phyloP scores from a whole-genome alignment of 768 basidiomycete species.

The Hypsizygus marmoreus region DNA sequence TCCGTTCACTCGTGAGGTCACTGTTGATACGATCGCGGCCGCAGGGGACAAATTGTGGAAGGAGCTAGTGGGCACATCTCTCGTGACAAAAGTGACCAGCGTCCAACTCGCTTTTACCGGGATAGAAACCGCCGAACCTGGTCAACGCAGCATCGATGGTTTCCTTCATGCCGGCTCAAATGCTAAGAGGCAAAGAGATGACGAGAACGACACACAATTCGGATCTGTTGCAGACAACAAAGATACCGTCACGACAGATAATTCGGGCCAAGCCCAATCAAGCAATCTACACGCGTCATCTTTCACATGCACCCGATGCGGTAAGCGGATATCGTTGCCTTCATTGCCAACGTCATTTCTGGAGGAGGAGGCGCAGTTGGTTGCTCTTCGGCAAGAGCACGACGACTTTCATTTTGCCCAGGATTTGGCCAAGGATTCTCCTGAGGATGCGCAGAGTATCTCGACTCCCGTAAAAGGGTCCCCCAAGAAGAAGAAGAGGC shows the following conservation, averaged over 20 bases:
- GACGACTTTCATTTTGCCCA: conserved; percentile 89
- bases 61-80: conserved; percentile 68
- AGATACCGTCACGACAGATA: not conserved
- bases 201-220: conserved; percentile 5
- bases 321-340: conserved; percentile 42
- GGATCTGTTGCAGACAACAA: conserved; percentile 1
- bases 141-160: conserved; percentile 85
- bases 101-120: conserved; percentile 78
- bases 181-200: conserved; percentile 43
- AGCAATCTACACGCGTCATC: conserved; percentile 25
- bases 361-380: conserved; percentile 39
- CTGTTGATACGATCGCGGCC: conserved; percentile 73
- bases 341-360: conserved; percentile 18
- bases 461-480: conserved; percentile 11
- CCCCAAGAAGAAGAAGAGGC: conserved; percentile 20
- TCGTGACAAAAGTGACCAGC: conserved; percentile 65
- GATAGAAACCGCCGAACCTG: conserved; percentile 70
- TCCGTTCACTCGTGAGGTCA: conserved; percentile 75
- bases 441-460: conserved; percentile 12
- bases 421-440: conserved; percentile 58
- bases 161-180: conserved; percentile 61
- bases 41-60: conserved; percentile 85
- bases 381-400: conserved; percentile 65
- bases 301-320: conserved; percentile 63
- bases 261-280: not conserved